These are phyloP conservation scores for Marasmius fiardii DNA, from an alignment of 1,284 basidiomycete genomes.

Conservation along the genomic window DNA sequence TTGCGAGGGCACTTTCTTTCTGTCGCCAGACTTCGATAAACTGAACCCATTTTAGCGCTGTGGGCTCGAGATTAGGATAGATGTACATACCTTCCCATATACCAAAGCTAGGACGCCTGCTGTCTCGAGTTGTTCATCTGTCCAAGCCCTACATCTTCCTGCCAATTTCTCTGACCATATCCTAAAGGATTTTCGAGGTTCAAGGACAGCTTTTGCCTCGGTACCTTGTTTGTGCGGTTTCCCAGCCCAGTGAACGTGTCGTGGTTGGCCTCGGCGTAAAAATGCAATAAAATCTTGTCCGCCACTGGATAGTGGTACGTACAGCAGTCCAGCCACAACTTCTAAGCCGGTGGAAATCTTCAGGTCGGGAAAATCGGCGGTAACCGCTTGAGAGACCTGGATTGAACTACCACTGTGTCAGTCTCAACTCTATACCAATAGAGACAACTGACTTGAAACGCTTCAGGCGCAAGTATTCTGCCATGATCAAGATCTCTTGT, in stretches of 20 bases:
- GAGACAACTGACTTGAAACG: slow-evolving; percentile 57
- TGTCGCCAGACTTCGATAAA: slow-evolving; percentile 91
- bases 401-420: slow-evolving; percentile 36
- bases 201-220: slow-evolving; percentile 42
- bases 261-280: slow-evolving; percentile 74
- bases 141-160: slow-evolving; percentile 75
- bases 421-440: background rate
- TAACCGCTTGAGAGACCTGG: slow-evolving; percentile 70
- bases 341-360: slow-evolving; percentile 66
- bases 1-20: slow-evolving; percentile 76
- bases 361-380: slow-evolving; percentile 75
- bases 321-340: slow-evolving; percentile 76
- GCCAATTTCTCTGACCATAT: slow-evolving; percentile 79
- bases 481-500: slow-evolving; percentile 83
- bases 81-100: slow-evolving; percentile 60
- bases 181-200: slow-evolving; percentile 81
- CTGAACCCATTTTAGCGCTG: slow-evolving; percentile 26
- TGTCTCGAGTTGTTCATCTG: slow-evolving; percentile 86
- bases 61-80: background rate
- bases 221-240: slow-evolving; percentile 58
- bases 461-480: slow-evolving; percentile 82
- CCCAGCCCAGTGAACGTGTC: slow-evolving; percentile 78
- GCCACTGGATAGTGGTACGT: slow-evolving; percentile 71
- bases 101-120: slow-evolving; percentile 84
- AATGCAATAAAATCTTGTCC: slow-evolving; percentile 84